Conservation (phyloP, 2,329 filamentous ascomycete species). For the Botrytis fragariae region DNA sequence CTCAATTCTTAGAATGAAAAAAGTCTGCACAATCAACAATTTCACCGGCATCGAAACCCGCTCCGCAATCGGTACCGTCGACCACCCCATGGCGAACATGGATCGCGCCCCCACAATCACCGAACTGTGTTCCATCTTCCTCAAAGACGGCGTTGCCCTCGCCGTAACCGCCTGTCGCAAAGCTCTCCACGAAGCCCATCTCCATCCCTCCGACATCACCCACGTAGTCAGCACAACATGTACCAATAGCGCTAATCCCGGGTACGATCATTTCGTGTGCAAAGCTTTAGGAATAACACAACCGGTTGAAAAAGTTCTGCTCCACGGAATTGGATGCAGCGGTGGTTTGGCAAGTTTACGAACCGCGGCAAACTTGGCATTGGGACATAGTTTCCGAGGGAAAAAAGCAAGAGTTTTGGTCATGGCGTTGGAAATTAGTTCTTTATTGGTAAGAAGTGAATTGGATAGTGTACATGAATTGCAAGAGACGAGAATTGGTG, state of each 20-base stretch:
- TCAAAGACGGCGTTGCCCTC: constrained; percentile 56
- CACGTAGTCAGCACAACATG: constrained; percentile 68
- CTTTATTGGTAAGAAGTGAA: constrained; percentile 61
- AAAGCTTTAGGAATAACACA: constrained; percentile 56
- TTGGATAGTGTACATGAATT: constrained; percentile 58
- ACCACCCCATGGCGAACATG: constrained; percentile 61
- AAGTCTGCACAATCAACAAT: constrained; percentile 61
- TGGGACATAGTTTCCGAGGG: constrained; percentile 58
- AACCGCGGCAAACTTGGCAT: constrained; percentile 64
- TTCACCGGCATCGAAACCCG: constrained; percentile 64
- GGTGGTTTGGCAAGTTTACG: constrained; percentile 61
- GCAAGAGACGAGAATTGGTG: constrained; percentile 62
- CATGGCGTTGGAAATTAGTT: constrained; percentile 62
- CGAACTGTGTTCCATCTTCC: constrained; percentile 55
- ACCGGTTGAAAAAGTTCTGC: constrained; percentile 60
- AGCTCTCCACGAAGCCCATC: constrained; percentile 53
- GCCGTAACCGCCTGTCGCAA: constrained; percentile 54
- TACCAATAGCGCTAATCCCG: constrained; percentile 67
- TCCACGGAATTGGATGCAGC: constrained; percentile 65
- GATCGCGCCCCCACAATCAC: constrained; percentile 52
- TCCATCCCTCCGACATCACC: constrained; percentile 55
- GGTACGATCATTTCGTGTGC: constrained; percentile 64
- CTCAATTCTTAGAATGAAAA: constrained; percentile 52
- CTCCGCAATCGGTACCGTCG: constrained; percentile 59
- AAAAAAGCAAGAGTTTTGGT: constrained; percentile 63